Evolutionary conservation across 1,284 basidiomycete genomes (phyloP), one percentile per base, ranked within the genome.

Genomic region (Papiliotrema flavescens): DNA sequence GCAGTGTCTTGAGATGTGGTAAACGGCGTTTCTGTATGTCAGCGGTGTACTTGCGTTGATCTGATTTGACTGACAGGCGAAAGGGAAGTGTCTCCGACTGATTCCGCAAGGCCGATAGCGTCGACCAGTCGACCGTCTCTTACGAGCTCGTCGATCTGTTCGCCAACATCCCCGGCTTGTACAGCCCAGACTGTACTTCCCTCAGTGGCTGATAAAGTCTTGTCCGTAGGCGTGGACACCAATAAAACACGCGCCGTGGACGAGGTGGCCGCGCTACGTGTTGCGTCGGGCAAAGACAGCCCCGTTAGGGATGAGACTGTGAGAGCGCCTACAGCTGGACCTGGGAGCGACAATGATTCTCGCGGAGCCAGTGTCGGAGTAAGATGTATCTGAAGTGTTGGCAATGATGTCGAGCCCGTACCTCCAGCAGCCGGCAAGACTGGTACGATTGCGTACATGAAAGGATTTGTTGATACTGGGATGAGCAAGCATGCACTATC

Each of bases 111-210:
- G 1, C 86, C 83, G 19, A 96, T 80, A 0, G 91, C 92, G 67
- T 95, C 89, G 0, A 81, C 79, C 69, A 94, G 94, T 46, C 83
- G 78, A 2, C 87, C 89, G 3, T 78, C 80, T 35, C 80, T 74
- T 0, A 94, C 85, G 14, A 97, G 81, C 65, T 93, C 89, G 57
- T 96, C 89, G 9, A 98, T 80, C 66, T 96, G 91, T 23, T 85
- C 82, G 0, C 82, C 80, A 86, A 92, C 89, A 2, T 85, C 77
- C 53, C 81, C 82, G 80, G 91, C 86, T 9, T 73, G 66, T 40
- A 95, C 79, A 45, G 82, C 80, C 88, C 90, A 95, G 50, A 98
- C 78, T 0, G 84, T 83, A 63, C 84, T 87, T 2, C 90, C 90
- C 59, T 88, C 84, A 0, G 78, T 72, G 2, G 82, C 69, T 0